Percentiles rank a stretch among this genome's conserved stretches.
Conservation (phyloP, 2,329 filamentous ascomycete genomes). For the Penicillium sp. region DNA sequence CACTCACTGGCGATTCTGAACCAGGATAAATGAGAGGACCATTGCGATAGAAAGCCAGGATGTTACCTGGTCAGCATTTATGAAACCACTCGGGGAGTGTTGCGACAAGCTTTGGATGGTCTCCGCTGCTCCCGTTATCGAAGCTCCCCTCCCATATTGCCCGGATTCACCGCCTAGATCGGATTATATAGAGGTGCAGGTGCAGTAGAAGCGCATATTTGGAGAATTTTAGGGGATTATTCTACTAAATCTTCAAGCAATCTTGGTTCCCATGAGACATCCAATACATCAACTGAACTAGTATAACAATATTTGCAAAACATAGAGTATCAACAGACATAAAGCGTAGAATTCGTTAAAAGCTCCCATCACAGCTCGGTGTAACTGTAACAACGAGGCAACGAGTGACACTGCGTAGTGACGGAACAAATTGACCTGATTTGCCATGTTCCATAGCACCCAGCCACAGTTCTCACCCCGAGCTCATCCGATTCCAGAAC, state of each 20-base stretch:
- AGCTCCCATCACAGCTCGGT: not conserved
- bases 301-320: conserved; percentile 8
- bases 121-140: conserved; percentile 29
- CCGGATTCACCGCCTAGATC: conserved; percentile 25
- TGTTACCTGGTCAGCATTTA: conserved; percentile 21
- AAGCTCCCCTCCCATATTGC: conserved; percentile 32
- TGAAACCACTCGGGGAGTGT: conserved; percentile 14
- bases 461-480: not conserved
- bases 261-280: not conserved
- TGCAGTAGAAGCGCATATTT: not conserved
- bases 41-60: conserved; percentile 31
- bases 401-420: not conserved
- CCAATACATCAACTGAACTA: not conserved
- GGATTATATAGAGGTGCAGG: not conserved
- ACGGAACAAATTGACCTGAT: not conserved
- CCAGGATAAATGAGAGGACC: conserved; percentile 83
- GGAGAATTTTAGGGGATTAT: not conserved
- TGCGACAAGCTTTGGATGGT: conserved; percentile 14
- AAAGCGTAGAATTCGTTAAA: conserved; percentile 25
- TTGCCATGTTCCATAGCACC: not conserved
- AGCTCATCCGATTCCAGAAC: conserved; percentile 23
- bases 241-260: not conserved
- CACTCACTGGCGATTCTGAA: conserved; percentile 79
- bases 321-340: conserved; percentile 17
- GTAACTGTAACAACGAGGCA: not conserved